Evolutionary conservation across 2,329 filamentous ascomycete genomes (phyloP).

Genomic region (Colletotrichum coccodes): DNA sequence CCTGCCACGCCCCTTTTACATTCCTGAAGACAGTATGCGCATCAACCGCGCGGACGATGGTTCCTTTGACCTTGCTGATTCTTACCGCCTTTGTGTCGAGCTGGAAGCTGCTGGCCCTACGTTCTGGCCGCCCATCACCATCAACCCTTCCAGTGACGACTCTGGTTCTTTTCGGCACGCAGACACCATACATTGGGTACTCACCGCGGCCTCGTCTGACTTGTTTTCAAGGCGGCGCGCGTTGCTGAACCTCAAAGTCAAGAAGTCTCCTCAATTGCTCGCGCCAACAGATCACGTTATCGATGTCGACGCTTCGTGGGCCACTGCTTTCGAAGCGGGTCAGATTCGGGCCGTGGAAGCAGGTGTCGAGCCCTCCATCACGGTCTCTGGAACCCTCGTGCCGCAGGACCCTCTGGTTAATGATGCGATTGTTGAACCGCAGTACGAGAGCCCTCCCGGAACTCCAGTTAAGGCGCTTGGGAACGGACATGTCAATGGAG

Average conservation of each 20-base stretch:
- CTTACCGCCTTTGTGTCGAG: conserved; percentile 62
- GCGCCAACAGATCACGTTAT: conserved; percentile 56
- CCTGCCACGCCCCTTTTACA: conserved; percentile 59
- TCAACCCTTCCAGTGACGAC: conserved; percentile 15
- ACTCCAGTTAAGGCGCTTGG: conserved; percentile 18
- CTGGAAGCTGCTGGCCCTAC: conserved; percentile 60
- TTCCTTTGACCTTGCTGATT: conserved; percentile 58
- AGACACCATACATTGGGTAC: conserved; percentile 45
- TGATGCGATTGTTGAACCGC: conserved; percentile 37
- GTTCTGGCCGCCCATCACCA: conserved; percentile 60
- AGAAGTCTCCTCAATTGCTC: conserved; percentile 43
- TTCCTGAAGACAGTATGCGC: conserved; percentile 62
- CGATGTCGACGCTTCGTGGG: conserved; percentile 60
- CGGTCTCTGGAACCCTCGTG: conserved; percentile 46
- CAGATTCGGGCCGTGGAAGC: conserved; percentile 46
- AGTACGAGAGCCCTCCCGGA: conserved; percentile 7
- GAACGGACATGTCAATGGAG: conserved; percentile 34
- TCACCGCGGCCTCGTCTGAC: conserved; percentile 53
- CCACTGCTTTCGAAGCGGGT: conserved; percentile 50
- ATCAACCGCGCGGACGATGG: conserved; percentile 58
- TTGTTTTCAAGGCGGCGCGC: conserved; percentile 51
- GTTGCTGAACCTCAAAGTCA: conserved; percentile 45
- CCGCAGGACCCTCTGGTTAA: not conserved
- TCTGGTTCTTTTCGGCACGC: conserved; percentile 18
- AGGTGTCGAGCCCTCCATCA: conserved; percentile 56